Base-by-base conservation (phyloP, 2,329 filamentous ascomycete genomes). In the Aureobasidium lini region DNA sequence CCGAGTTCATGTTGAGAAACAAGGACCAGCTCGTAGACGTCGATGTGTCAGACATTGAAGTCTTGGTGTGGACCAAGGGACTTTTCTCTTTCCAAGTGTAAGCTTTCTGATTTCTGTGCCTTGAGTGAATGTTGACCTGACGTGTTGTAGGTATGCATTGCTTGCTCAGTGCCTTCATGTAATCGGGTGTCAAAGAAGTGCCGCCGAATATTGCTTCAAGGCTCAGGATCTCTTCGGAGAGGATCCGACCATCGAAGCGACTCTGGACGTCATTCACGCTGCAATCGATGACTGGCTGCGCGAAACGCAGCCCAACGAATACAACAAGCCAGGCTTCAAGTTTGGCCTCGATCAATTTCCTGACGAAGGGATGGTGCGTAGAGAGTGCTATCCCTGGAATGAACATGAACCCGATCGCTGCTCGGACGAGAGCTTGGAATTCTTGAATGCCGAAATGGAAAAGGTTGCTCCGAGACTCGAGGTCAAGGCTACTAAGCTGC, bases 401-500 rank as follows among this genome's bases (percentile, higher is more conserved):
- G 67, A 73, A 15, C 74, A 81, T 64, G 84, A 87, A 64, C 82
- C 82, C 1, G 76, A 86, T 65, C 76, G 84, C 43, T 79, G 81
- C 60, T 76, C 78, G 0, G 68, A 77, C 3, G 76, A 79, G 44
- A 78, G 75, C 6, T 75, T 97, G 28, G 73, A 80, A 0, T 80
- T 86, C 53, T 76, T 97, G 46, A 97, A 97, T 68, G 72, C 77
- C 23, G 79, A 87, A 64, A 79, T 96, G 65, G 74, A 78, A 29
- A 72, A 75, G 2, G 84, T 90, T 59, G 90, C 91, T 0, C 88
- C 90, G 0, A 93, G 90, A 68, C 89, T 93, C 62, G 88, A 89
- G 63, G 88, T 95, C 32, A 82, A 84, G 60, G 86, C 87, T 3
- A 85, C 90, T 0, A 81, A 86, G 34, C 76, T 99, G 4, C 94